Conservation (phyloP, 192 early-diverging fungal genomes). For the Coemansia sp. region DNA sequence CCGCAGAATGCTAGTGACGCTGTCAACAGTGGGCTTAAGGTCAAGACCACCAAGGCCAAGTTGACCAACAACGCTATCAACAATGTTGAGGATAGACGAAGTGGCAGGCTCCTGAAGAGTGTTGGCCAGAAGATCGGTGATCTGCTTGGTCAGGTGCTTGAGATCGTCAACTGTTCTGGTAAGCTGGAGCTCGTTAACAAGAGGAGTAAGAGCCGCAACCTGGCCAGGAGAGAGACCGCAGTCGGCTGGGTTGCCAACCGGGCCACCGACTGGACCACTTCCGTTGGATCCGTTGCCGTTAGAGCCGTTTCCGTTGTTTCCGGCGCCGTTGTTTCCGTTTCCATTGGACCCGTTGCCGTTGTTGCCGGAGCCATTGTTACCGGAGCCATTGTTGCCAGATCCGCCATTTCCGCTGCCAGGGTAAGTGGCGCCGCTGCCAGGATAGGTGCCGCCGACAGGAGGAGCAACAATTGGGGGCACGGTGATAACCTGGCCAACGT, state of each 20-base stretch:
- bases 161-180: conserved; percentile 47
- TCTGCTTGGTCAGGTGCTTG: conserved; percentile 53
- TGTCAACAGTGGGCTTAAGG: conserved; percentile 51
- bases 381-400: not conserved
- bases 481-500: conserved; percentile 27
- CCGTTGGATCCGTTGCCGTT: conserved; percentile 17
- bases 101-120: conserved; percentile 47
- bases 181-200: conserved; percentile 49
- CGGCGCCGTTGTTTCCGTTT: conserved; percentile 17
- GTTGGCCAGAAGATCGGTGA: conserved; percentile 48
- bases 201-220: conserved; percentile 42
- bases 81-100: conserved; percentile 43
- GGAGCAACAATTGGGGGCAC: conserved; percentile 13
- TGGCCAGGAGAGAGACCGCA: conserved; percentile 44
- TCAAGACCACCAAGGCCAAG: conserved; percentile 52
- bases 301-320: conserved; percentile 6
- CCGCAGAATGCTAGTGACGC: conserved; percentile 46
- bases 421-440: conserved; percentile 12
- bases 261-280: conserved; percentile 19
- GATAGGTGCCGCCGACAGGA: conserved; percentile 18
- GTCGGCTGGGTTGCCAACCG: conserved; percentile 30
- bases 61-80: conserved; percentile 40
- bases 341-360: conserved; percentile 22
- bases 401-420: conserved; percentile 10
- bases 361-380: not conserved